Evolutionary conservation across 1,284 basidiomycete genomes (phyloP), one percentile per base, ranked within the genome.

Genomic region (Malassezia restricta): DNA sequence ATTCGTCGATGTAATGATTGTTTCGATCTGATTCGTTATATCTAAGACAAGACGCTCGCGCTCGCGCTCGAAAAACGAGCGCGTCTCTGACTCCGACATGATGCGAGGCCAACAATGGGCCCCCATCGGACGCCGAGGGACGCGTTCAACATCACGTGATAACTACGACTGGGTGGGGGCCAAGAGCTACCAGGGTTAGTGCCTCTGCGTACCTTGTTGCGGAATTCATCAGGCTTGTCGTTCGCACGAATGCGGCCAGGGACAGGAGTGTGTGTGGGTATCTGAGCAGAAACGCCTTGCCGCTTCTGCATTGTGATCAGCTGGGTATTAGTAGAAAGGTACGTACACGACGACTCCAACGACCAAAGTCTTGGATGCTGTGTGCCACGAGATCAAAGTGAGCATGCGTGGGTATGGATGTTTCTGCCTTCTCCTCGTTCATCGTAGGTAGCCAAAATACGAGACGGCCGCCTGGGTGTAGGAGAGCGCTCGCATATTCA

Each of bases 311-410:
- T 51, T 5, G 65, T 68, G 42, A 68, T 68, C 11, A 72, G 54
- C 57, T 47, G 44, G n/a, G 20, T 38, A 17, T 47, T 9, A 47
- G 37, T 39, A 24, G 43, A n/a, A 47, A n/a, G 7, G 1, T 11
- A 48, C 44, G 44, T 47, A 47, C 44, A 31, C 66, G 63, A 56
- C 92, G 78, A 3, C 89, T 89, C 92, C 92, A 99, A 35, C 84
- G 85, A 11, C 90, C 91, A 72, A 95, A 99, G 69, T 87, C 84
- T 74, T 99, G 92, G 61, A 90, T 75, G 40, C 86, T 90, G 32
- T 86, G 83, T 0, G 82, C 78, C 29, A 80, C 74, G 0, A 80
- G 80, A 2, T 94, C 77, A 67, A 95, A 49, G 40, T 52, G 43
- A 6, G 27, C 20, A 14, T 57, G 45, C 20, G 9, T 29, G 43